Percentiles rank a stretch among this genome's conserved stretches.
Conservation (phyloP, 106 monocot species). For the Platanthera zijinensis region DNA sequence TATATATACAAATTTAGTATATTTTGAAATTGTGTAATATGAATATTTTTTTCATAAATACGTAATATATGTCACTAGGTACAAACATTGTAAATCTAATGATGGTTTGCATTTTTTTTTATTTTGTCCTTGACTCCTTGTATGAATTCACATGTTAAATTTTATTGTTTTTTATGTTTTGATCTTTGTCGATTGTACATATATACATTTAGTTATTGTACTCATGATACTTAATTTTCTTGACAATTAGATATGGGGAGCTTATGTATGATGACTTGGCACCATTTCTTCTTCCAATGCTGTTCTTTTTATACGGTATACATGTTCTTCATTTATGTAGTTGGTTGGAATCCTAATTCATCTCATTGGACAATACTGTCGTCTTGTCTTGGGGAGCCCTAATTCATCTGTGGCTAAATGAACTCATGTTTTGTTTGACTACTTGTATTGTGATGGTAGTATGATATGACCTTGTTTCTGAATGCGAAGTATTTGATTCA, state of each 20-base stretch:
- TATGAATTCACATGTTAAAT: too few relatives aligned
- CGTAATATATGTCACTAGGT: too few relatives aligned
- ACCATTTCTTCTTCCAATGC: background rate
- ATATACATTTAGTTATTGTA: background rate
- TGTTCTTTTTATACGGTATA: background rate
- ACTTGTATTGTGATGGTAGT: background rate
- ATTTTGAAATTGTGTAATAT: too few relatives aligned
- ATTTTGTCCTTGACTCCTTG: too few relatives aligned
- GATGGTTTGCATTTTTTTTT: too few relatives aligned
- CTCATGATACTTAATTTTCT: background rate
- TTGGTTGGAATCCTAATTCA: background rate
- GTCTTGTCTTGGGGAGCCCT: background rate
- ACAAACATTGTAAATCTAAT: too few relatives aligned
- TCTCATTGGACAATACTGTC: too few relatives aligned
- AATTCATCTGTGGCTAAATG: background rate
- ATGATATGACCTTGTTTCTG: background rate
- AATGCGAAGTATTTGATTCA: background rate
- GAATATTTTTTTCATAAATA: too few relatives aligned
- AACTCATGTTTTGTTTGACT: constrained; percentile 1
- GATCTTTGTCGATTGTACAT: background rate
- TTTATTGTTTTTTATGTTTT: background rate
- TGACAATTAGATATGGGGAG: background rate
- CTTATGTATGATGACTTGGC: background rate
- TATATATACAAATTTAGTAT: too few relatives aligned
- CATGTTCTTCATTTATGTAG: background rate